Evolutionary conservation across 345 rosid genomes (phyloP), one percentile per base, ranked within the genome.

Genomic region (Pistacia integerrima): DNA sequence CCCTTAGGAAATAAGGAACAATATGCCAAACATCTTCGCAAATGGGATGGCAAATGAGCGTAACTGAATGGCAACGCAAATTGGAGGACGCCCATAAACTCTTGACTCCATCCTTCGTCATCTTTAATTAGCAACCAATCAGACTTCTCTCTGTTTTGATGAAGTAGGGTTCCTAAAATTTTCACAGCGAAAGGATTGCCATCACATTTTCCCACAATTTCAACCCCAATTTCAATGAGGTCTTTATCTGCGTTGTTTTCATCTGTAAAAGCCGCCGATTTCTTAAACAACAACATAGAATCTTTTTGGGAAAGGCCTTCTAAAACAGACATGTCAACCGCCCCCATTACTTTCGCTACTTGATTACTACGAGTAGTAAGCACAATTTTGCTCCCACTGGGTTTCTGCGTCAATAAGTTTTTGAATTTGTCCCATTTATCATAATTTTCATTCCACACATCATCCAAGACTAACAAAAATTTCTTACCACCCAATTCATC

Each of bases 131-230:
- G 25, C 25, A 25, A 25, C 25, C 25, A 25, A 25, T 25, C 25
- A 25, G 1, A 25, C 25, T 25, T 25, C 25, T 1, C 25, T 25
- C 25, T 74, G 72, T 5, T 79, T 72, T 2, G 79, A 82, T 10
- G 76, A 76, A 2, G 72, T 67, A 66, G 1, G 4, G 60, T 41
- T 51, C 60, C 73, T 9, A 69, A 48, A 12, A 12, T 51, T 51
- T 51, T 51, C 3, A 51, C 14, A 11, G 14, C 55, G 13, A 51
- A 51, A 11, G 55, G 55, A 51, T 8, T 12, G 16, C 17, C 41
- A 5, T 2, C 17, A 52, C 56, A 52, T 12, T 52, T 52, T 14
- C 2, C 17, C 13, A 4, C 0, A 52, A 13, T 13, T 52, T 3
- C 2, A 13, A 18, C 17, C 56, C 56, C 25, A 52, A 52, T 52